Conservation (phyloP, 2,329 filamentous ascomycete genomes). For the Neofusicoccum umdonicola region DNA sequence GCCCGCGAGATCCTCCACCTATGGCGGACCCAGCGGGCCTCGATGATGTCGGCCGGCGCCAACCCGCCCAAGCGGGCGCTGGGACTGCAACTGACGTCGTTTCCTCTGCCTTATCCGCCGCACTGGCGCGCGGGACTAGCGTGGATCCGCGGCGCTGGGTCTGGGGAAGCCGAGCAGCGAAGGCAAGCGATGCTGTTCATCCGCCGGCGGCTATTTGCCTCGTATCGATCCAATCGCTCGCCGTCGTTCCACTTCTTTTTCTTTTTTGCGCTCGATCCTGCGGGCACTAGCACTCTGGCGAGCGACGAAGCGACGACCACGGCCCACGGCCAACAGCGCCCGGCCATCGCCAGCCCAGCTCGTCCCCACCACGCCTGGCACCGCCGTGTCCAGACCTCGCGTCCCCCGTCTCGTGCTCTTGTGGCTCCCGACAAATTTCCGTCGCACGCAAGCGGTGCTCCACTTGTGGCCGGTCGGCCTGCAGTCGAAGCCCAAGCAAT, state of each 20-base stretch:
- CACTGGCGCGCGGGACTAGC: constrained; percentile 6
- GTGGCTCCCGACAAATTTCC: not conserved
- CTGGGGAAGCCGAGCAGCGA: constrained; percentile 6
- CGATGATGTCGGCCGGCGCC: not conserved
- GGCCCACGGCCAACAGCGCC: not conserved
- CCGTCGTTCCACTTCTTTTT: not conserved
- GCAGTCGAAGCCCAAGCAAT: not conserved
- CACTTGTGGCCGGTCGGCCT: not conserved
- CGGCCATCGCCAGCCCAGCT: not conserved
- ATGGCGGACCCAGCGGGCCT: not conserved
- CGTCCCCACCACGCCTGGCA: not conserved
- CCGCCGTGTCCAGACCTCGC: constrained; percentile 1
- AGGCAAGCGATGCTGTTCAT: not conserved
- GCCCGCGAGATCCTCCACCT: not conserved
- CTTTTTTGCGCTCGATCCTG: not conserved
- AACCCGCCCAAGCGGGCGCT: not conserved
- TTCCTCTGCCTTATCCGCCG: constrained; percentile 7
- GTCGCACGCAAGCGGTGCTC: not conserved
- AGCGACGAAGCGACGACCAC: not conserved
- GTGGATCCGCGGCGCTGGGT: not conserved
- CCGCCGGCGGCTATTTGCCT: not conserved
- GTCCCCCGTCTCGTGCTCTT: not conserved
- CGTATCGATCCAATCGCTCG: constrained; percentile 2
- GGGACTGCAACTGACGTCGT: constrained; percentile 4
- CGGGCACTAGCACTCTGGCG: not conserved